phyloP scores from a whole-genome alignment of 331 rosid species.

The Telfairia occidentalis region DNA sequence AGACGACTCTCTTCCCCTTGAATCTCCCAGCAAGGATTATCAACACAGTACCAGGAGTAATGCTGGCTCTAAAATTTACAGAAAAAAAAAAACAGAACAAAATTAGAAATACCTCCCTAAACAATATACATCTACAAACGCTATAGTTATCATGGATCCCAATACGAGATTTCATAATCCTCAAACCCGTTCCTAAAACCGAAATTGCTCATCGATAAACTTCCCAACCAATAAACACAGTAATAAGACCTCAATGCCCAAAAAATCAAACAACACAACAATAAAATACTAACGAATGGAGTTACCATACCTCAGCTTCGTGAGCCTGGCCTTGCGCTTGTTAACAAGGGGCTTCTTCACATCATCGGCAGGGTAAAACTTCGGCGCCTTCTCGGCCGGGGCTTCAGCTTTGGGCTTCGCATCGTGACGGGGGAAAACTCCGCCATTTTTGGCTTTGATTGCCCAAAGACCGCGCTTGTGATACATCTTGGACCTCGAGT shows the following conservation, averaged over 20 bases:
- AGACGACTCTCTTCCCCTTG: slow-evolving; percentile 18
- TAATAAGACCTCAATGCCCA: neutral
- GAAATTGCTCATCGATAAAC: neutral
- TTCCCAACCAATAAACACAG: neutral
- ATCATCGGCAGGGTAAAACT: slow-evolving; percentile 19
- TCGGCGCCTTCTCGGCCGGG: neutral
- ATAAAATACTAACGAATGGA: neutral
- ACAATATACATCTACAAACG: neutral
- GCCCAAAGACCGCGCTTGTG: slow-evolving; percentile 21
- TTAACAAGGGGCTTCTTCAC: slow-evolving; percentile 16
- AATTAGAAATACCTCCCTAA: neutral
- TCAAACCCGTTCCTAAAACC: neutral
- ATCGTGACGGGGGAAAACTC: slow-evolving; percentile 17
- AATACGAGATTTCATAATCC: neutral
- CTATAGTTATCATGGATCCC: neutral
- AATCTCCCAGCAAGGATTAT: slow-evolving; percentile 15
- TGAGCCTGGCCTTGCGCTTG: slow-evolving; percentile 15
- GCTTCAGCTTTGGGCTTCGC: slow-evolving; percentile 4
- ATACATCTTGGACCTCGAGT: slow-evolving; percentile 16
- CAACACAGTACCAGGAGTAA: slow-evolving; percentile 17
- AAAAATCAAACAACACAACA: neutral
- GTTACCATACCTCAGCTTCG: slow-evolving; percentile 1
- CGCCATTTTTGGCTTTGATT: slow-evolving; percentile 19
- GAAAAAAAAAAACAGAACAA: neutral
- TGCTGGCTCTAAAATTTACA: slow-evolving; percentile 5